Conservation (phyloP, 1,284 basidiomycete species). For the Pseudozyma pruni region DNA sequence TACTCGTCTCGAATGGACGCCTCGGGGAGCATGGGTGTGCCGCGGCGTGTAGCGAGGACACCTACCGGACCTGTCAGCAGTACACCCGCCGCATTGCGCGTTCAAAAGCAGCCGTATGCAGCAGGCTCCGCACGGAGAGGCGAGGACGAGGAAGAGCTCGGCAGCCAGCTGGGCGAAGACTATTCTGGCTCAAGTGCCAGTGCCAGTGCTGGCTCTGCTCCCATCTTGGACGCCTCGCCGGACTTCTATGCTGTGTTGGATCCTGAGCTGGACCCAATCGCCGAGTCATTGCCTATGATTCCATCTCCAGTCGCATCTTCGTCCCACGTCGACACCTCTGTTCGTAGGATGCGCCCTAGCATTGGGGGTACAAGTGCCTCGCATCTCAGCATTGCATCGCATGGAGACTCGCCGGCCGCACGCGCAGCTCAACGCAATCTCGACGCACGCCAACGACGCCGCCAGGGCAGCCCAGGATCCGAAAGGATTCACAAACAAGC, state of each 20-base stretch:
- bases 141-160: slow-evolving; percentile 14
- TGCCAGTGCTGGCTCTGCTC: slow-evolving; percentile 7
- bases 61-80: slow-evolving; percentile 36
- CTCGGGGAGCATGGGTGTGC: slow-evolving; percentile 31
- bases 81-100: slow-evolving; percentile 37
- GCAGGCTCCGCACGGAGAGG: slow-evolving; percentile 5
- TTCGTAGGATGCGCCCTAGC: slow-evolving; percentile 28
- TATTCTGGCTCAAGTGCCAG: slow-evolving; percentile 10
- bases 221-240: slow-evolving; percentile 4
- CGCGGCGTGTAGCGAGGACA: slow-evolving; percentile 15
- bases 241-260: slow-evolving; percentile 15
- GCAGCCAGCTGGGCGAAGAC: slow-evolving; percentile 26
- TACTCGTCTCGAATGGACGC: slow-evolving; percentile 22
- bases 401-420: slow-evolving; percentile 37
- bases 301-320: slow-evolving; percentile 33
- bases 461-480: slow-evolving; percentile 33
- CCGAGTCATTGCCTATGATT: slow-evolving; percentile 31
- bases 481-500: slow-evolving; percentile 8
- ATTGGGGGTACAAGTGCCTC: slow-evolving; percentile 24
- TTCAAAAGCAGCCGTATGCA: slow-evolving; percentile 7
- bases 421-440: slow-evolving; percentile 32
- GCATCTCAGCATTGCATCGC: slow-evolving; percentile 21
- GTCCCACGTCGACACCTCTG: slow-evolving; percentile 25
- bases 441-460: slow-evolving; percentile 26
- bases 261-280: slow-evolving; percentile 1